A percentile compares a stretch with the other conserved stretches of the same genome.
Evolutionary conservation across 2,329 filamentous ascomycete genomes (phyloP).

Genomic region (Hymenoscyphus linearis): DNA sequence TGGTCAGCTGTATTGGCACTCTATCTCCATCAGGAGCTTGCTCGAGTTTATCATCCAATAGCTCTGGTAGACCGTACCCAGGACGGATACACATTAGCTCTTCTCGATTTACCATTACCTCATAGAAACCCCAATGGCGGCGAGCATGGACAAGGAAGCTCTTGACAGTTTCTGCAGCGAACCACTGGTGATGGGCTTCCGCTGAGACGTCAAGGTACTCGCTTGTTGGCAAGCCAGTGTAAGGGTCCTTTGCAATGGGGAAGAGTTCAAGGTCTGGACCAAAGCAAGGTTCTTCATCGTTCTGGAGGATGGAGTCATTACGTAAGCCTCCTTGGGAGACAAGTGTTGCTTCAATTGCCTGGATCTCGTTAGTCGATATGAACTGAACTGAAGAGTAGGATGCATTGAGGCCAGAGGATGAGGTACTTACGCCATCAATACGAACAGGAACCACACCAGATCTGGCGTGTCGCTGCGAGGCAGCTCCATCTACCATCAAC

Average conservation of each 20-base stretch:
- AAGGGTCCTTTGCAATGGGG: neutral
- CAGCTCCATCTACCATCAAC: neutral
- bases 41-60: neutral
- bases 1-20: neutral
- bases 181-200: too few species aligned
- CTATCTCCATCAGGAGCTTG: neutral
- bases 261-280: neutral
- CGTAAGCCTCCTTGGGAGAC: neutral
- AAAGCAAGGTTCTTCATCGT: neutral
- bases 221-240: neutral
- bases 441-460: neutral
- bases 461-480: too few species aligned
- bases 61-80: neutral
- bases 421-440: neutral
- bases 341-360: neutral
- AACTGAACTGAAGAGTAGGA: neutral
- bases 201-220: neutral
- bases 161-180: neutral
- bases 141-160: neutral
- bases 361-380: neutral
- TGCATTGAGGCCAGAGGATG: too few species aligned
- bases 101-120: neutral
- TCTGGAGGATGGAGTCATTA: neutral
- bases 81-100: neutral
- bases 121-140: neutral